A percentile compares a stretch with the other conserved stretches of the same genome.
Evolutionary conservation across 345 rosid species (phyloP).

Genomic region (Clausena lansium): DNA sequence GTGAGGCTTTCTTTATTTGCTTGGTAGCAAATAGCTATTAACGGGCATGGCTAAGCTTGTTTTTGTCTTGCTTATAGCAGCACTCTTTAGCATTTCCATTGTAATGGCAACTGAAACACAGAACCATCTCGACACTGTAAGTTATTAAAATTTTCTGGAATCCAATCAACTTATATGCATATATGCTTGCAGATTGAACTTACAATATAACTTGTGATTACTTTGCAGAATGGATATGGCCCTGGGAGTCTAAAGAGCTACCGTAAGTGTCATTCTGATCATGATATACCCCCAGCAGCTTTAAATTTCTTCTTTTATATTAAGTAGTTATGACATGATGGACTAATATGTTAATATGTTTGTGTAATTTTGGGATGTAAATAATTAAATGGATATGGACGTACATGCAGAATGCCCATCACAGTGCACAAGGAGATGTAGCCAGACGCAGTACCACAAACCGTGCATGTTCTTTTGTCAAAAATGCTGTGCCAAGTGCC

Average conservation of each 20-base stretch:
- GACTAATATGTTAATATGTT: background rate
- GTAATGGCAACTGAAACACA: constrained; percentile 36
- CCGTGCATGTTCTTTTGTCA: constrained; percentile 80
- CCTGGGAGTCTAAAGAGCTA: constrained; percentile 47
- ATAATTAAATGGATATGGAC: background rate
- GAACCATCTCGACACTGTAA: constrained; percentile 39
- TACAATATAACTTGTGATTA: background rate
- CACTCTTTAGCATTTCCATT: constrained; percentile 23
- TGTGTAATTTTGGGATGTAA: background rate
- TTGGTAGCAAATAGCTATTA: background rate
- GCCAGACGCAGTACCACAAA: constrained; percentile 58
- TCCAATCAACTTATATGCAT: background rate
- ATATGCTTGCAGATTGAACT: background rate
- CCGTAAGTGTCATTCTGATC: constrained; percentile 30
- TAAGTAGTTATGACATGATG: background rate
- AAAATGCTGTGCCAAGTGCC: constrained; percentile 71
- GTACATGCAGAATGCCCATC: constrained; percentile 39
- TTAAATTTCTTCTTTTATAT: background rate
- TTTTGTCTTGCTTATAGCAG: constrained; percentile 12
- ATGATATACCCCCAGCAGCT: too few species aligned
- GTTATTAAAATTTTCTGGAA: constrained; percentile 1
- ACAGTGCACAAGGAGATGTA: constrained; percentile 61
- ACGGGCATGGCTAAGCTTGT: constrained; percentile 21
- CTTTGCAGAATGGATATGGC: constrained; percentile 35
- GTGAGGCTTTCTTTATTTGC: background rate